phyloP scores from a whole-genome alignment of 116 monocot species.

The Dioscorea cayenensis region DNA sequence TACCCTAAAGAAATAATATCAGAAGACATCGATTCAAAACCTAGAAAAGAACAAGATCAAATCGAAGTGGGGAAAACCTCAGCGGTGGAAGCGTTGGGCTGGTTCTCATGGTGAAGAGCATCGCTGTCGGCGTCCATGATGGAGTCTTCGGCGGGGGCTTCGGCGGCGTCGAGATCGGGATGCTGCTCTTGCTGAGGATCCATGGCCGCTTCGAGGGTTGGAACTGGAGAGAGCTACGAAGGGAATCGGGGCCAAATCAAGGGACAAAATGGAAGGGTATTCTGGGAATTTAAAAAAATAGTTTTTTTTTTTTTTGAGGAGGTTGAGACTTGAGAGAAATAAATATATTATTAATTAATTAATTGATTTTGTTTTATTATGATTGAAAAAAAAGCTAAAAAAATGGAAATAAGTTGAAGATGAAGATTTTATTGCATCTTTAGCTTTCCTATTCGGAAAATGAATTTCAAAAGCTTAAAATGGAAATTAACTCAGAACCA shows the following conservation, averaged over 20 bases:
- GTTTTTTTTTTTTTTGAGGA: neutral
- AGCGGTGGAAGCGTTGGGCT: neutral
- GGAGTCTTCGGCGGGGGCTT: slow-evolving; percentile 4
- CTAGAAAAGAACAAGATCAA: neutral
- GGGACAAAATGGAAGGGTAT: neutral
- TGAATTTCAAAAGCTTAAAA: too few relatives aligned
- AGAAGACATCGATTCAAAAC: neutral
- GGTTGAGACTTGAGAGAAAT: neutral
- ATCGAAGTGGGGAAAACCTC: neutral
- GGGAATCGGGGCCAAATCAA: neutral
- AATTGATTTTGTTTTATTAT: too few relatives aligned
- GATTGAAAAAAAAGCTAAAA: too few relatives aligned
- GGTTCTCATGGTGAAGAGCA: neutral
- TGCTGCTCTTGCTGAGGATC: slow-evolving; percentile 4
- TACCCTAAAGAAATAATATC: slow-evolving; percentile 3
- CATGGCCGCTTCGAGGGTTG: neutral
- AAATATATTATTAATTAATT: neutral
- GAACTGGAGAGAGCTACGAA: neutral
- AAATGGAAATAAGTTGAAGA: too few relatives aligned
- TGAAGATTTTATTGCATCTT: too few relatives aligned
- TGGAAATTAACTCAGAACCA: too few relatives aligned
- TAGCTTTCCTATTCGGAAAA: too few relatives aligned
- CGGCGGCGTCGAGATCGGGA: slow-evolving; percentile 19
- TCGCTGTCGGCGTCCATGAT: neutral
- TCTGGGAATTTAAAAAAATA: neutral